Conservation (phyloP, 1,284 basidiomycete species). For the Golubevia sp. region DNA sequence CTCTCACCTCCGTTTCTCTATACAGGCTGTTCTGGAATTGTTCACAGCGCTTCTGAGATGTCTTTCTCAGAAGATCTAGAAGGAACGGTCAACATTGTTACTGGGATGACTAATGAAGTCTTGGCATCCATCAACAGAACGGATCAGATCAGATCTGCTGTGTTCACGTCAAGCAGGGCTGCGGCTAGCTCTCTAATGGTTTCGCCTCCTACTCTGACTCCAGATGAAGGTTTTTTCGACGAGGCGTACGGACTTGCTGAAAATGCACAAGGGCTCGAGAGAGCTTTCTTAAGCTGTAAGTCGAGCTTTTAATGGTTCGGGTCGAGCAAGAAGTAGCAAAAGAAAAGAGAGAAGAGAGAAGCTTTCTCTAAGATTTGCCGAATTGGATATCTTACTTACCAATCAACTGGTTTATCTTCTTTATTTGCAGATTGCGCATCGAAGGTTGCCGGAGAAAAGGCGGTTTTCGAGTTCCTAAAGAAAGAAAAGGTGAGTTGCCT, state of each 20-base stretch:
- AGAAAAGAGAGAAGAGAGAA: too few species aligned
- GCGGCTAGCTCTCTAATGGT: neutral
- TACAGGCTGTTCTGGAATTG: neutral
- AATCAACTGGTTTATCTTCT: too few species aligned
- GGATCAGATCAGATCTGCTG: neutral
- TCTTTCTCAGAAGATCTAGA: neutral
- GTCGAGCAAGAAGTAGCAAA: too few species aligned
- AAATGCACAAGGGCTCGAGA: neutral
- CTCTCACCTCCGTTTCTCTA: too few species aligned
- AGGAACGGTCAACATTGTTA: neutral
- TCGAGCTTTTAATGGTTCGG: too few species aligned
- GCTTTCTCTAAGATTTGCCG: too few species aligned
- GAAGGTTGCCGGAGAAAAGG: slow-evolving; percentile 7
- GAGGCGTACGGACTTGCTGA: neutral
- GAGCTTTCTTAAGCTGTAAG: too few species aligned
- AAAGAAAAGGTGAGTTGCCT: too few species aligned
- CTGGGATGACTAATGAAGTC: neutral
- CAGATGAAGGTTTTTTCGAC: neutral
- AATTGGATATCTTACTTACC: too few species aligned
- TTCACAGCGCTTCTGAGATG: neutral
- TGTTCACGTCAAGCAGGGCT: neutral
- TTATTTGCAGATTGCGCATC: slow-evolving; percentile 6
- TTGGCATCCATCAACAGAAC: neutral
- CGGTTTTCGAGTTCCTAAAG: slow-evolving; percentile 1
- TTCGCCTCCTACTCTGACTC: neutral